A percentile compares a stretch with the other conserved stretches of the same genome.
phyloP scores from a whole-genome alignment of 345 rosid genomes.

The Euphorbia tirucalli region DNA sequence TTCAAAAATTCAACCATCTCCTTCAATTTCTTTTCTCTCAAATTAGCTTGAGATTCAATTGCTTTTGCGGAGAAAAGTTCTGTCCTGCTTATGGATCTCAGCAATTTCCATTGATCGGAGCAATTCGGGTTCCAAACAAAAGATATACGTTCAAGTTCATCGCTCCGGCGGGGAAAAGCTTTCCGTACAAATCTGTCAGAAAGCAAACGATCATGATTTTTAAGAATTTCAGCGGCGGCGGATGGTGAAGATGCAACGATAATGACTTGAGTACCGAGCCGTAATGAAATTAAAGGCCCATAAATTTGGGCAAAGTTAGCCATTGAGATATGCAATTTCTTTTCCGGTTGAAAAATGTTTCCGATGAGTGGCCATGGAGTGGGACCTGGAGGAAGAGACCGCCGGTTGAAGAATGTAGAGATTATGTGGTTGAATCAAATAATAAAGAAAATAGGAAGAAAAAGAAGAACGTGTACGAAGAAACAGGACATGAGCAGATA shows the following conservation, averaged over 20 bases:
- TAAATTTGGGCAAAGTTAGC: slow-evolving; percentile 13
- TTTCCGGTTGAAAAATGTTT: slow-evolving; percentile 12
- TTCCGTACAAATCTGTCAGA: too few species aligned
- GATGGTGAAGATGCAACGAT: slow-evolving; percentile 13
- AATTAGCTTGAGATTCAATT: too few species aligned
- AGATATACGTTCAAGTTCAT: neutral
- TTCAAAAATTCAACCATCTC: too few species aligned
- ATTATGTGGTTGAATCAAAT: neutral
- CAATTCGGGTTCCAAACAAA: slow-evolving; percentile 1
- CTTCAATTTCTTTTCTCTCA: too few species aligned
- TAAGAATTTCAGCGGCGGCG: slow-evolving; percentile 18
- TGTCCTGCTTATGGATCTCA: slow-evolving; percentile 7
- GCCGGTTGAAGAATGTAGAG: neutral
- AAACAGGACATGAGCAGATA: too few species aligned
- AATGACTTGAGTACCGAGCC: too few species aligned
- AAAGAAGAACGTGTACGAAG: too few species aligned
- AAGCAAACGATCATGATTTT: slow-evolving; percentile 17
- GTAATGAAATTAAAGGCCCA: slow-evolving; percentile 20
- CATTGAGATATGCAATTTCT: slow-evolving; percentile 9
- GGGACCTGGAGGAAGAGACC: too few species aligned
- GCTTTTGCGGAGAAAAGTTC: slow-evolving; percentile 21
- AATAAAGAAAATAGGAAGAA: neutral
- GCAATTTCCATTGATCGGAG: neutral
- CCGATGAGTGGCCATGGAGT: slow-evolving; percentile 24
- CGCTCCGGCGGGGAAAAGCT: neutral